A percentile compares a stretch with the other conserved stretches of the same genome.
Evolutionary conservation across 1,284 basidiomycete genomes (phyloP).

Genomic region (Tilletia indica): DNA sequence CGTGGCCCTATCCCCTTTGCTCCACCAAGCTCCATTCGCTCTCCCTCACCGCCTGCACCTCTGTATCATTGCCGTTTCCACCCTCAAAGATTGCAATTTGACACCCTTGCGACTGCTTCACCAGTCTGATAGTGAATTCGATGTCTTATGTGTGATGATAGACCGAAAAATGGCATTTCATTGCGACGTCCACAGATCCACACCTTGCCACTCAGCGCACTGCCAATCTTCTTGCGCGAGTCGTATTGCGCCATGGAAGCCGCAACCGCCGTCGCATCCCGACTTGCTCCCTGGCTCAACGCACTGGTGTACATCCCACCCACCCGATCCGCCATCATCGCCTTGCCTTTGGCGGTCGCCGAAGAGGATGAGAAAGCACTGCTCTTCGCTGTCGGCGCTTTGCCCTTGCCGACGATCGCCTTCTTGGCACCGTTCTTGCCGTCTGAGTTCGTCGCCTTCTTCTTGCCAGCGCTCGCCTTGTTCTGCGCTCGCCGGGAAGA

Average conservation of each 20-base stretch:
- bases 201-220: slow-evolving; percentile 16
- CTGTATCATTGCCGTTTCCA: too few relatives aligned
- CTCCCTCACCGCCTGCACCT: too few relatives aligned
- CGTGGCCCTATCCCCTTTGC: too few relatives aligned
- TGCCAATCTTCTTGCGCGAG: slow-evolving; percentile 10
- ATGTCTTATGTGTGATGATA: too few relatives aligned
- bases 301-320: background rate
- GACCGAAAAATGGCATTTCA: too few relatives aligned
- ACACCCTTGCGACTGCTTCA: too few relatives aligned
- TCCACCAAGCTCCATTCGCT: too few relatives aligned
- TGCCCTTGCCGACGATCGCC: background rate
- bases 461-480: background rate
- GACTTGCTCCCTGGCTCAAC: background rate
- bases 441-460: background rate
- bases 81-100: too few relatives aligned
- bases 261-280: background rate
- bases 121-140: too few relatives aligned
- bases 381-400: background rate
- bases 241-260: slow-evolving; percentile 11
- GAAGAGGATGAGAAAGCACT: background rate
- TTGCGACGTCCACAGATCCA: slow-evolving; percentile 8
- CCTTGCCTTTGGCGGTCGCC: background rate
- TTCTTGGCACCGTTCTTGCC: background rate
- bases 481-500: background rate
- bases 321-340: slow-evolving; percentile 6